Evolutionary conservation across 352 stramenopile genomes (phyloP).

Genomic region (Phytophthora meadii): DNA sequence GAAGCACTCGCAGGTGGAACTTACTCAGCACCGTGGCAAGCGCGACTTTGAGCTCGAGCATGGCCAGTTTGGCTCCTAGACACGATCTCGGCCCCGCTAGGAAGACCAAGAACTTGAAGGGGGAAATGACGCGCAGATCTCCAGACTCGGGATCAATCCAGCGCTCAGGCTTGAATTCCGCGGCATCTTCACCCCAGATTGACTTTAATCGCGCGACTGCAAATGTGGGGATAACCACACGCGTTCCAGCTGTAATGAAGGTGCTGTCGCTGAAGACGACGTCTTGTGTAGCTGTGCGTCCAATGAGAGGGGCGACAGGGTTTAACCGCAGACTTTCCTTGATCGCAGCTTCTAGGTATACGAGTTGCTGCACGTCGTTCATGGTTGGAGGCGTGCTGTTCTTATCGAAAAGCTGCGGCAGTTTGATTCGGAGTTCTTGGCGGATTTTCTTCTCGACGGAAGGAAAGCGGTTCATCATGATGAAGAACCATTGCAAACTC

Average conservation of each 20-base stretch:
- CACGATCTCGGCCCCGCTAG: slow-evolving; percentile 69
- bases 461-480: slow-evolving; percentile 75
- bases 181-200: slow-evolving; percentile 71
- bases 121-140: slow-evolving; percentile 49
- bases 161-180: slow-evolving; percentile 71
- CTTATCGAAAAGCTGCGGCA: slow-evolving; percentile 43
- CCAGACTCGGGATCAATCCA: slow-evolving; percentile 58
- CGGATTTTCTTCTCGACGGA: slow-evolving; percentile 51
- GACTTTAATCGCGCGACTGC: slow-evolving; percentile 56
- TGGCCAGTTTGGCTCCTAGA: slow-evolving; percentile 61
- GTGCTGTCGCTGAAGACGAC: slow-evolving; percentile 70
- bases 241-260: slow-evolving; percentile 54
- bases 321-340: slow-evolving; percentile 76
- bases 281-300: slow-evolving; percentile 52
- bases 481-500: slow-evolving; percentile 71
- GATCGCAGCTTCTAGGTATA: slow-evolving; percentile 70
- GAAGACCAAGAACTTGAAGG: slow-evolving; percentile 77
- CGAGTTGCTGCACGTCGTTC: slow-evolving; percentile 56
- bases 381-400: slow-evolving; percentile 36
- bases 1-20: slow-evolving; percentile 33
- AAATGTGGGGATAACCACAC: slow-evolving; percentile 63
- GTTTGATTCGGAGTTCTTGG: slow-evolving; percentile 49
- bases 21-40: slow-evolving; percentile 51
- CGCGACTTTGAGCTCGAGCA: slow-evolving; percentile 70
- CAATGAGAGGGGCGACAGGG: slow-evolving; percentile 62